Evolutionary conservation across 306 rosid genomes (phyloP), one percentile per base, ranked within the genome.

Genomic region (Cucumis sativus): DNA sequence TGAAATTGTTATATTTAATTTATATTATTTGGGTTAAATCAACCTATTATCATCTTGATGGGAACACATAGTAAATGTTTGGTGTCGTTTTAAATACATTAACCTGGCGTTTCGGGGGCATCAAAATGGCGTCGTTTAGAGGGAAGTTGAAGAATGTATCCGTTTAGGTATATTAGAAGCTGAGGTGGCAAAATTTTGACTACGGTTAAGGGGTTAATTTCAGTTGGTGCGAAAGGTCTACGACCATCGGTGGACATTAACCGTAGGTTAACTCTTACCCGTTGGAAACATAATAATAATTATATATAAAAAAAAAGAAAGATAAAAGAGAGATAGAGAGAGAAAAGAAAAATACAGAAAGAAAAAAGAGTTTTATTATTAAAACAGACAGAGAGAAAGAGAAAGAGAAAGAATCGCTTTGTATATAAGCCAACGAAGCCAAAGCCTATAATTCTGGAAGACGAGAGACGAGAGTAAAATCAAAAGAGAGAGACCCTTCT

Each of bases 361-460:
- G 28, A 76, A 6, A 17, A 17, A 28, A 28, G 17, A 51, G 40
- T 8, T 64, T 49, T 28, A 28, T 28, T 28, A 15, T 78, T 30
- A 18, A 55, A 74, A 20, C 28, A 60, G 18, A 74, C 12, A 37
- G 14, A 21, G 6, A n/a, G 6, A 43, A 14, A 14, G 30, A 28
- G 30, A 28, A 28, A 28, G 30, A 30, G 14, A 77, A 35, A 78
- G n/a, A 82, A 43, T 79, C 64, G 83, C 89, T 85, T 91, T 65
- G 79, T 88, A 87, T 88, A 88, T 86, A 89, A 87, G 89, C 88
- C 90, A 88, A 57, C 81, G 80, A 84, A 82, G 83, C 60, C n/a
- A 1, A 81, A 58, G 60, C 81, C 74, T 69, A 75, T 81, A 64
- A 80, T 87, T 84, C 73, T 80, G 52, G 73, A 74, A 79, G 47